A percentile compares a stretch with the other conserved stretches of the same genome.
Conservation (phyloP, 495 filamentous ascomycete genomes). For the Aspergillus cristatus region DNA sequence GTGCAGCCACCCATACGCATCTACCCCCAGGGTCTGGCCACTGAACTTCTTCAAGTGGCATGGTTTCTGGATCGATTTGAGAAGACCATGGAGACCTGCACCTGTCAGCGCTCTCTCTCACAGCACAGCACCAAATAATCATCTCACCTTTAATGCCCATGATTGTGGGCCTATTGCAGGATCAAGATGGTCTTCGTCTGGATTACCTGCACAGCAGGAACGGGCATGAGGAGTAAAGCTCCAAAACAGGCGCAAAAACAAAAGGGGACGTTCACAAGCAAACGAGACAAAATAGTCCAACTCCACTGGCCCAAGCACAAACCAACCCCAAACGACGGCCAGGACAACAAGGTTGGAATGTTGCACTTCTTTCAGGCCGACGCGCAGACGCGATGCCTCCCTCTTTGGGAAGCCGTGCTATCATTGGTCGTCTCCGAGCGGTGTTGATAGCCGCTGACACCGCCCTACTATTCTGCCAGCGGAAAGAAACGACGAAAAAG, state of each 20-base stretch:
- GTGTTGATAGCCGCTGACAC: conserved; percentile 4
- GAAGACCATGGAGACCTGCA: conserved; percentile 75
- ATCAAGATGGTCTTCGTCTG: conserved; percentile 24
- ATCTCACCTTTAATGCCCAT: conserved; percentile 66
- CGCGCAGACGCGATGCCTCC: conserved; percentile 16
- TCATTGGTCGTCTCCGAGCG: conserved; percentile 14
- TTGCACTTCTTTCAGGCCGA: conserved; percentile 9
- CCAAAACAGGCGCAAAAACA: too few species aligned
- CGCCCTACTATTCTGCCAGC: conserved; percentile 17
- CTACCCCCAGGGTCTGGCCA: conserved; percentile 83
- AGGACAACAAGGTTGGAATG: conserved; percentile 21
- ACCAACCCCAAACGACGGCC: conserved; percentile 5
- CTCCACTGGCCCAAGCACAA: too few species aligned
- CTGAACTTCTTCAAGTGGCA: conserved; percentile 77
- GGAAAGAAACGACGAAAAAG: conserved; percentile 12
- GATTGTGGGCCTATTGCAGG: conserved; percentile 24
- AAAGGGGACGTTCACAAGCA: too few species aligned
- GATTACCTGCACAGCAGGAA: conserved; percentile 12
- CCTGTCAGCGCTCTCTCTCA: not conserved
- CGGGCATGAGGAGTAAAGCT: conserved; percentile 4
- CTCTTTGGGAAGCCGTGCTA: not conserved
- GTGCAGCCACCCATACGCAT: conserved; percentile 98
- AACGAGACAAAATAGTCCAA: too few species aligned
- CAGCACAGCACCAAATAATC: conserved; percentile 1
- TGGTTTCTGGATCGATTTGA: conserved; percentile 92